phyloP scores from a whole-genome alignment of 148 eudicot species.

The Rhododendron griersonianum region DNA sequence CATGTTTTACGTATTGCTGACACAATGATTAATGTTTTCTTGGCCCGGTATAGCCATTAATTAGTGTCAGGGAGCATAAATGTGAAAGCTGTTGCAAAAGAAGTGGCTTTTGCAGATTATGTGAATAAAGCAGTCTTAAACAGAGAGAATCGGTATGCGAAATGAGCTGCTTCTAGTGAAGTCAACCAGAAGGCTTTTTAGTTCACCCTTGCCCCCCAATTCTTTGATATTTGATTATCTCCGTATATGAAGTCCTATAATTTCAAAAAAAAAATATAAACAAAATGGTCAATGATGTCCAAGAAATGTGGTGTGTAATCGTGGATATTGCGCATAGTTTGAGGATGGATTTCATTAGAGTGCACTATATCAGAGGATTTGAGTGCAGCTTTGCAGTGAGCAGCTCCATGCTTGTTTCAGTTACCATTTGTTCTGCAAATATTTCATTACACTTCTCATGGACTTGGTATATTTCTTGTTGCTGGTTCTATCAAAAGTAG shows the following conservation, averaged over 20 bases:
- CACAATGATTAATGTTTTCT: not conserved
- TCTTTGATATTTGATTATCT: not conserved
- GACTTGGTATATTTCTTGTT: not conserved
- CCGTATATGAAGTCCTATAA: not conserved
- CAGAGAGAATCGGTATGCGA: not conserved
- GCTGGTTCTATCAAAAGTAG: not conserved
- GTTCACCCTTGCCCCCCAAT: not conserved
- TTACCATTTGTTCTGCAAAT: not conserved
- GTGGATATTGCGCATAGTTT: not conserved
- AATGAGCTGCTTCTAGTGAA: not conserved
- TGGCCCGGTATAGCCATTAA: not conserved
- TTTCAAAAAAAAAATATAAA: not conserved
- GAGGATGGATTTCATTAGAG: not conserved
- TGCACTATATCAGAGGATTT: not conserved
- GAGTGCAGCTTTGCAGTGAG: not conserved
- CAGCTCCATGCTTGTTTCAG: not conserved
- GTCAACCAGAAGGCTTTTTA: not conserved
- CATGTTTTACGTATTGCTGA: not conserved
- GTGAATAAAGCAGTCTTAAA: not conserved
- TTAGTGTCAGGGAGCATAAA: not conserved
- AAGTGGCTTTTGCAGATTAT: not conserved
- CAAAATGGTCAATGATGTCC: not conserved
- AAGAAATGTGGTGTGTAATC: not conserved
- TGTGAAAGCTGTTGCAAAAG: not conserved
- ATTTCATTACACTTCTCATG: not conserved